phyloP scores from a whole-genome alignment of 768 basidiomycete genomes.

The Daedaleopsis sinensis region DNA sequence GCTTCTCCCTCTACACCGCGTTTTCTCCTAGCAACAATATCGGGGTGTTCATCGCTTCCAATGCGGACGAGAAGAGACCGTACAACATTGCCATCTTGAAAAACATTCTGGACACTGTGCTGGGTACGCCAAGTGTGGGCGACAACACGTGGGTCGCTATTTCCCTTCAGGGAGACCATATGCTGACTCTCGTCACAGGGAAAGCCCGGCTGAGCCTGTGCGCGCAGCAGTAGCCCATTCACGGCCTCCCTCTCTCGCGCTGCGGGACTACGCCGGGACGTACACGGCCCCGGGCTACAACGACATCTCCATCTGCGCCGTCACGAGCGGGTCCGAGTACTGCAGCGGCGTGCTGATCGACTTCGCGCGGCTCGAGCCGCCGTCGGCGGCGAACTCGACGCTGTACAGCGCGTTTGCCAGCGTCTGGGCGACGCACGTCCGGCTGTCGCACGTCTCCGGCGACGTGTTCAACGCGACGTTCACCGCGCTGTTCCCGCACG shows the following conservation, averaged over 20 bases:
- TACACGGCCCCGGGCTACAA: slow-evolving; percentile 44
- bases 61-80: slow-evolving; percentile 20
- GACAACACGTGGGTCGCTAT: too few relatives aligned
- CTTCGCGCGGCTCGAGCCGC: slow-evolving; percentile 25
- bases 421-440: slow-evolving; percentile 42
- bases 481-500: slow-evolving; percentile 36
- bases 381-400: neutral
- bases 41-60: slow-evolving; percentile 35
- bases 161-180: too few relatives aligned
- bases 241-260: neutral
- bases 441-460: slow-evolving; percentile 25
- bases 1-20: slow-evolving; percentile 35
- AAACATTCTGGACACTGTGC: slow-evolving; percentile 11
- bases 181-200: neutral
- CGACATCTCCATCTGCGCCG: slow-evolving; percentile 39
- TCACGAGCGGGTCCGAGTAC: slow-evolving; percentile 25
- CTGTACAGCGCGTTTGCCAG: slow-evolving; percentile 17
- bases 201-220: too few relatives aligned
- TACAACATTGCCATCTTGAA: neutral
- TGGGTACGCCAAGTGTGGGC: neutral
- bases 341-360: slow-evolving; percentile 31
- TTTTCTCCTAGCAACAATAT: slow-evolving; percentile 41
- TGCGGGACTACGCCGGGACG: slow-evolving; percentile 38
- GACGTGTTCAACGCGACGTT: slow-evolving; percentile 26
- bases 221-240: neutral